Percentiles rank a stretch among this genome's conserved stretches.
Conservation (phyloP, 768 basidiomycete species). For the Lentinula guzmanii region DNA sequence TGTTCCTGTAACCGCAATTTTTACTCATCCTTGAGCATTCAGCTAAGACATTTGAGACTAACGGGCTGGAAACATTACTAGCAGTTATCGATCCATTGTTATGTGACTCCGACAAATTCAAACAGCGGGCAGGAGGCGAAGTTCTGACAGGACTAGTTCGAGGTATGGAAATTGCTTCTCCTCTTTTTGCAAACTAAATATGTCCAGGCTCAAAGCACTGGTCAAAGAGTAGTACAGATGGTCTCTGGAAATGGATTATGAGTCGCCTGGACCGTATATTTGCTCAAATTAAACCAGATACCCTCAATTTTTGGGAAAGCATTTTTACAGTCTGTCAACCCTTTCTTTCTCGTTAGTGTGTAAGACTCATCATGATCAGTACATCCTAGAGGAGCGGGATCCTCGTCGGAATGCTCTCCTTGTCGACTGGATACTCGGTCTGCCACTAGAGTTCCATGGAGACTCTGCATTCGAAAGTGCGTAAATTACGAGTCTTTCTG, state of each 20-base stretch:
- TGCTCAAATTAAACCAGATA: conserved; percentile 80
- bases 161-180: not conserved
- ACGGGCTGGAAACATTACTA: conserved; percentile 46
- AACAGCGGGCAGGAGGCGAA: conserved; percentile 78
- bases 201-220: conserved; percentile 78
- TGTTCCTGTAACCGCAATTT: not conserved
- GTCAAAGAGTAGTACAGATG: conserved; percentile 44
- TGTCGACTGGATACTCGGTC: conserved; percentile 68
- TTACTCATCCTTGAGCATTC: not conserved
- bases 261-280: conserved; percentile 58
- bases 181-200: not conserved
- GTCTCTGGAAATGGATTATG: conserved; percentile 70
- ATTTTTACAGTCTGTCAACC: conserved; percentile 45
- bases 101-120: conserved; percentile 68
- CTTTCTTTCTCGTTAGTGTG: not conserved
- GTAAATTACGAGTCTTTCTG: conserved; percentile 16
- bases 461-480: conserved; percentile 85
- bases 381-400: conserved; percentile 62
- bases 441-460: conserved; percentile 76
- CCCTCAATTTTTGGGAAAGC: conserved; percentile 67
- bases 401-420: conserved; percentile 71
- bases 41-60: conserved; percentile 66
- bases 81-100: conserved; percentile 55
- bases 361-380: conserved; percentile 22
- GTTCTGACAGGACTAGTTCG: conserved; percentile 9